Base-by-base conservation (phyloP, 805 yeast species). In the Kodamaea restingae region DNA sequence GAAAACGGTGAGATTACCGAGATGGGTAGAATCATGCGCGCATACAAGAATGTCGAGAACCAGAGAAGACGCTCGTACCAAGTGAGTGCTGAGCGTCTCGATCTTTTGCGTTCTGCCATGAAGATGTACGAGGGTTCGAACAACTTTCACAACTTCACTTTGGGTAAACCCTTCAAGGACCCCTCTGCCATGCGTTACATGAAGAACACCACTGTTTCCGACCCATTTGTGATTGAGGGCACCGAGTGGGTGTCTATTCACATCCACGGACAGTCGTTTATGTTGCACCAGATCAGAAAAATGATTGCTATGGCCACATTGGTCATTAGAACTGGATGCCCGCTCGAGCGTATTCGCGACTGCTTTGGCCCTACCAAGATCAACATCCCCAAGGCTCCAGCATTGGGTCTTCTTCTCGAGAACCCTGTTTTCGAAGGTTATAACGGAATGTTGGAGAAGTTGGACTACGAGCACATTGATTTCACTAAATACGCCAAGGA, bases 371-470 rank as follows among this genome's bases (percentile, higher is more conserved):
- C 78, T 2, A 75, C 75, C 28, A 85, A 81, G 54, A 75, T 93
- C 46, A 88, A 90, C 55, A 85, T 93, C 47, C 98, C 98, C 40
- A 93, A 93, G 62, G 98, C 98, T 0, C 98, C 98, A 3, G 95
- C 98, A 18, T 70, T 93, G 44, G 98, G 98, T 0, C 70, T 93
- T 40, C 66, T 93, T 37, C 73, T 93, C 44, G 98, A 93, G 55
- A 80, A 84, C 41, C 98, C 98, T 0, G 95, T 90, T 9, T 93
- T 87, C 58, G 95, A 85, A 35, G 81, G 85, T 10, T 87, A 84
- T 60, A 93, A 93, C 61, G 66, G 71, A 20, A 76, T 78, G 55
- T 70, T 88, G 49, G 72, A 74, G 45, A 78, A 79, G 38, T 78
- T 83, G 53, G 97, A 96, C 15, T 85, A 86, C 57, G 83, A 83